Evolutionary conservation across 257 asterid species (phyloP).

Genomic region (Penstemon eatonii): DNA sequence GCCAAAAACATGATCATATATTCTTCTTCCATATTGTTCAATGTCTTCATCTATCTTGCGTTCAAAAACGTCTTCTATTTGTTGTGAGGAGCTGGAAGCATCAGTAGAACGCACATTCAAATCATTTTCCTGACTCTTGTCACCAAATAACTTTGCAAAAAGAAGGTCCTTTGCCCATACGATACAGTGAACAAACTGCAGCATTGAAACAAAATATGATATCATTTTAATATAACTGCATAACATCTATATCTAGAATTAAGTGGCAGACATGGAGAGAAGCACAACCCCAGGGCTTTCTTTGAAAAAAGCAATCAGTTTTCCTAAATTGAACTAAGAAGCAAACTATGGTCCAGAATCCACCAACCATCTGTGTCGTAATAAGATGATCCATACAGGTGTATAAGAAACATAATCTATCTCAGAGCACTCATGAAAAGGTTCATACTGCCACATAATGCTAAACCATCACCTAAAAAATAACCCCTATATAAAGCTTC

Average conservation of each 20-base stretch:
- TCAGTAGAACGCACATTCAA: conserved; percentile 78
- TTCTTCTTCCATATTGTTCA: conserved; percentile 80
- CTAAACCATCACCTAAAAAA: conserved; percentile 17
- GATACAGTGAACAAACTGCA: conserved; percentile 96
- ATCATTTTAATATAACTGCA: conserved; percentile 11
- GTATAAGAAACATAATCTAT: background rate
- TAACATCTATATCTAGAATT: conserved; percentile 2
- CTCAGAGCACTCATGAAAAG: background rate
- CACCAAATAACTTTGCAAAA: conserved; percentile 92
- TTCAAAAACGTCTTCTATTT: conserved; percentile 70
- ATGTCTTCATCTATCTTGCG: conserved; percentile 60
- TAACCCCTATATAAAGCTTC: conserved; percentile 5
- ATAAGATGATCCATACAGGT: background rate
- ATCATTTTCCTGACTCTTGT: conserved; percentile 88
- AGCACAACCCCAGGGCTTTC: background rate
- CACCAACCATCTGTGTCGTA: conserved; percentile 13
- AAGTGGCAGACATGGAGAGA: background rate
- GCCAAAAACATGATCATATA: conserved; percentile 96
- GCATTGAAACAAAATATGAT: conserved; percentile 26
- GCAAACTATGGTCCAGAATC: conserved; percentile 8
- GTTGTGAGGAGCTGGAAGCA: conserved; percentile 67
- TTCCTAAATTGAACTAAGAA: conserved; percentile 11
- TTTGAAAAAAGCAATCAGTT: conserved; percentile 3
- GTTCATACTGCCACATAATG: background rate
- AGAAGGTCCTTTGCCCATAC: conserved; percentile 99